phyloP scores from a whole-genome alignment of 169 alveolate species.

The Neospora caninum region DNA sequence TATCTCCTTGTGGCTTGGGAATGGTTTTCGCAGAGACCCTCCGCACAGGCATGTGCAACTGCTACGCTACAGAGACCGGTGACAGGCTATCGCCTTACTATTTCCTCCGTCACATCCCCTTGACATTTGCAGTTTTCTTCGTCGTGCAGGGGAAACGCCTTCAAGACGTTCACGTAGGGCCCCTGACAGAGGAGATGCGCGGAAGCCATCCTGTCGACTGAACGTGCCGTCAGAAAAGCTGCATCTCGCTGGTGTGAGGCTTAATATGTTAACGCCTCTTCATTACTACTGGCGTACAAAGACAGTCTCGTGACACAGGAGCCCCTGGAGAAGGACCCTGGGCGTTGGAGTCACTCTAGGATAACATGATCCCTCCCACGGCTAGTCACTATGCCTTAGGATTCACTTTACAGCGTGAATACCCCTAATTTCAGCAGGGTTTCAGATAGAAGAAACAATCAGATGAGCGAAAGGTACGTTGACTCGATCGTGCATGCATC shows the following conservation, averaged over 20 bases:
- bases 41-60: too few species aligned
- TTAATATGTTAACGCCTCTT: background rate
- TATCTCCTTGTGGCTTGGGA: too few species aligned
- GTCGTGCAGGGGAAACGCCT: slow-evolving; percentile 77
- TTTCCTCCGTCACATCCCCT: slow-evolving; percentile 81
- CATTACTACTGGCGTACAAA: background rate
- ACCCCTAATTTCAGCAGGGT: too few species aligned
- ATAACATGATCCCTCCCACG: too few species aligned
- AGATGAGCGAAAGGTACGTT: too few species aligned
- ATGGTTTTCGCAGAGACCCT: too few species aligned
- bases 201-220: background rate
- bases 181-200: background rate
- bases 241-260: background rate
- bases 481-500: too few species aligned
- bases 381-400: too few species aligned
- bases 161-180: slow-evolving; percentile 86
- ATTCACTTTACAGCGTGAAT: too few species aligned
- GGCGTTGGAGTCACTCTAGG: too few species aligned
- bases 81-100: slow-evolving; percentile 12
- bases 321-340: too few species aligned
- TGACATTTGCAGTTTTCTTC: slow-evolving; percentile 74
- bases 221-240: background rate
- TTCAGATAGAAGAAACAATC: too few species aligned
- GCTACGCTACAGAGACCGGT: background rate
- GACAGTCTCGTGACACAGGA: background rate